Percentiles rank a stretch among this genome's conserved stretches.
Conservation (phyloP, 2,329 filamentous ascomycete species). For the Botryotinia narcissicola region DNA sequence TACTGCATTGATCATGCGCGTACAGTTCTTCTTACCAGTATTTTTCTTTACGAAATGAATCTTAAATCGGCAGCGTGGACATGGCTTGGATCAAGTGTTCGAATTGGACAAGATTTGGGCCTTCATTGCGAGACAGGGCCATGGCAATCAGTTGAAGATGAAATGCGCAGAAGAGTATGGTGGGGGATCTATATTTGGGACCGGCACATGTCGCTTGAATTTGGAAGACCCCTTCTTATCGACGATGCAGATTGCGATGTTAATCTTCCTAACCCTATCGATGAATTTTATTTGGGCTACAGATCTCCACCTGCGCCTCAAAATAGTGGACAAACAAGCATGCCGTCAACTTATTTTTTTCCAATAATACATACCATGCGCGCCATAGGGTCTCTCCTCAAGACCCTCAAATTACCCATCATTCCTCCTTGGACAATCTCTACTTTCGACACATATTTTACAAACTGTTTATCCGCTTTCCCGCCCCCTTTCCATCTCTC, state of each 20-base stretch:
- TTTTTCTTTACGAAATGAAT: slow-evolving; percentile 84
- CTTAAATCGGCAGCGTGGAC: slow-evolving; percentile 80
- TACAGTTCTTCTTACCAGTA: slow-evolving; percentile 67
- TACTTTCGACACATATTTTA: slow-evolving; percentile 80
- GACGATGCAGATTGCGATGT: slow-evolving; percentile 87
- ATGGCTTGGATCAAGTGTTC: slow-evolving; percentile 78
- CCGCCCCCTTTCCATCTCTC: slow-evolving; percentile 70
- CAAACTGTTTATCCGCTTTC: slow-evolving; percentile 69
- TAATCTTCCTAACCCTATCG: slow-evolving; percentile 71
- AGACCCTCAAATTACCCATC: slow-evolving; percentile 64
- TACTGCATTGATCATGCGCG: slow-evolving; percentile 74
- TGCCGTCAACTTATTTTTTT: slow-evolving; percentile 67
- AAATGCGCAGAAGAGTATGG: slow-evolving; percentile 87
- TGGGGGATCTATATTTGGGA: slow-evolving; percentile 93
- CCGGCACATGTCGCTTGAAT: slow-evolving; percentile 73
- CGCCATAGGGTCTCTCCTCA: slow-evolving; percentile 70
- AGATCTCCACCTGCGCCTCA: slow-evolving; percentile 42
- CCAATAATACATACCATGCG: slow-evolving; percentile 80
- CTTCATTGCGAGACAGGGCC: slow-evolving; percentile 73
- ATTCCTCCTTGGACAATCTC: slow-evolving; percentile 67
- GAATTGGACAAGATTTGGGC: slow-evolving; percentile 79
- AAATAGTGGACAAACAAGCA: slow-evolving; percentile 48
- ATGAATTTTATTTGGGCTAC: slow-evolving; percentile 71
- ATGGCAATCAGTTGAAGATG: slow-evolving; percentile 73
- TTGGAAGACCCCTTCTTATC: slow-evolving; percentile 78